Conservation (phyloP, 140 eudicot species). For the Ambrosia hybrid region DNA sequence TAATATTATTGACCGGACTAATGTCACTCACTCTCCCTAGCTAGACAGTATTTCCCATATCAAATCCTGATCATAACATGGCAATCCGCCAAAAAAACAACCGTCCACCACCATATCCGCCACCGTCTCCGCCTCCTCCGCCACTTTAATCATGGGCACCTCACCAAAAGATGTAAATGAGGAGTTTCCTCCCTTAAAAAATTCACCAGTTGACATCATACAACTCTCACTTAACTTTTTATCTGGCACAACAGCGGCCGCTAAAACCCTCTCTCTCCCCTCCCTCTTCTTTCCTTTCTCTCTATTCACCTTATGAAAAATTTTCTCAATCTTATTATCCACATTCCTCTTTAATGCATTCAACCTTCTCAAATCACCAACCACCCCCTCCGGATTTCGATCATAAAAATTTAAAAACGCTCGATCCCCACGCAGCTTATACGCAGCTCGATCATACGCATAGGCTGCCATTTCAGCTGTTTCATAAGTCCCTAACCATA, state of each 20-base stretch:
- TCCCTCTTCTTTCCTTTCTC: background rate
- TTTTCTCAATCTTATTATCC: background rate
- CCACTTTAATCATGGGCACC: background rate
- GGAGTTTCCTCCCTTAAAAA: no score
- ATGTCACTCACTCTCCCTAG: no score
- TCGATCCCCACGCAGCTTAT: constrained; percentile 72
- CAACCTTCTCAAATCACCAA: background rate
- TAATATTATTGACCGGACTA: no score
- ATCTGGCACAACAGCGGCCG: background rate
- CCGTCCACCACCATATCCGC: constrained; percentile 48
- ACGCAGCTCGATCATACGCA: constrained; percentile 89
- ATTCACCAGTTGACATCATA: no score
- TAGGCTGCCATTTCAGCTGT: constrained; percentile 77
- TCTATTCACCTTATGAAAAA: background rate
- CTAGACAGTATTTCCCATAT: constrained; percentile 84
- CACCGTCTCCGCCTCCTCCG: constrained; percentile 2
- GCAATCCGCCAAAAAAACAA: constrained; percentile 64
- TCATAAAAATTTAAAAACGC: constrained; percentile 36
- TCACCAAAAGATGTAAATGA: constrained; percentile 1
- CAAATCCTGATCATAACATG: constrained; percentile 76
- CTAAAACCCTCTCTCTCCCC: background rate
- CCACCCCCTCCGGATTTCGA: background rate
- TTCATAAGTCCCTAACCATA: constrained; percentile 89
- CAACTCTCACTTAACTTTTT: no score
- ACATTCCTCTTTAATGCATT: background rate